Conservation (phyloP, 257 asterid genomes). For the Fraxinus anomala region DNA sequence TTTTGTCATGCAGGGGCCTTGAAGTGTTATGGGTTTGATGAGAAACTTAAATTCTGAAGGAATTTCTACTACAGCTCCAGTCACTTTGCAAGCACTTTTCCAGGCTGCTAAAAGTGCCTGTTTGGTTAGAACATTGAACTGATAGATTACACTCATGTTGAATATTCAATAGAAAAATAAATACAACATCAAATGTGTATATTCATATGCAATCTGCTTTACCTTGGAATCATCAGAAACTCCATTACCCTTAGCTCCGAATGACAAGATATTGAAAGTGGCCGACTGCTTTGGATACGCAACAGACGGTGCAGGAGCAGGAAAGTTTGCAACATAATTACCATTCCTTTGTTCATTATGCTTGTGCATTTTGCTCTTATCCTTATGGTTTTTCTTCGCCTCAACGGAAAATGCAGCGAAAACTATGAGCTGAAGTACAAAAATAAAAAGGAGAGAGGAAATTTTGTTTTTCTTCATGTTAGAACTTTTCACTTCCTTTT, state of each 20-base stretch:
- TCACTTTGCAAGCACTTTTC: constrained; percentile 62
- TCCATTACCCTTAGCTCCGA: constrained; percentile 77
- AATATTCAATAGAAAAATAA: neutral
- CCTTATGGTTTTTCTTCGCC: constrained; percentile 46
- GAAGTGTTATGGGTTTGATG: constrained; percentile 67
- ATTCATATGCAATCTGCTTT: neutral
- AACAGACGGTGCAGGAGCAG: constrained; percentile 7
- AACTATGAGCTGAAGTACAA: constrained; percentile 35
- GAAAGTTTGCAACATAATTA: constrained; percentile 19
- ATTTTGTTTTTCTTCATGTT: constrained; percentile 44
- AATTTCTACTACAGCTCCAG: constrained; percentile 52
- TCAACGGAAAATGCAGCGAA: constrained; percentile 34
- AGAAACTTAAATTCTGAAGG: constrained; percentile 56
- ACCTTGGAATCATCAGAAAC: constrained; percentile 74
- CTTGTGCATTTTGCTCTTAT: constrained; percentile 41
- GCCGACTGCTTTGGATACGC: constrained; percentile 22
- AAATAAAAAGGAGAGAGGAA: constrained; percentile 27
- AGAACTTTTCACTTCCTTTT: constrained; percentile 1
- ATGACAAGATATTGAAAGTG: constrained; percentile 50
- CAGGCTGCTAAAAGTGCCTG: constrained; percentile 77
- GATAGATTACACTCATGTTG: neutral
- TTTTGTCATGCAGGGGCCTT: constrained; percentile 78
- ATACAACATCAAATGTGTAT: too few species aligned
- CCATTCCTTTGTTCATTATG: constrained; percentile 35
- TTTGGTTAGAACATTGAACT: neutral